These are phyloP conservation scores for Hansenula sp. DNA, from an alignment of 1,139 yeast species.

Conservation along the genomic window DNA sequence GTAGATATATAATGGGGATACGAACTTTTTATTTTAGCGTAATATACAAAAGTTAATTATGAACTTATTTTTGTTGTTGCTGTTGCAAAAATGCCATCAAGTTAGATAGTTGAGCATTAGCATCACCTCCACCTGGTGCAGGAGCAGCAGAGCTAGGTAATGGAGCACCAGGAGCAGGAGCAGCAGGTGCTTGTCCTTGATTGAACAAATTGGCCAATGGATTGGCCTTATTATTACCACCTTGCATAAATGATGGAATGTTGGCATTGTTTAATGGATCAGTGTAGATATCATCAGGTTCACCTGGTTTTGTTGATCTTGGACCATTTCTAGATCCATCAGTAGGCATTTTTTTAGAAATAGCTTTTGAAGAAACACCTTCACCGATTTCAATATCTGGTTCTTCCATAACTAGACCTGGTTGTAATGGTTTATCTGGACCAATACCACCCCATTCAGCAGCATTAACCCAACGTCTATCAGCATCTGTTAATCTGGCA, in stretches of 20 bases:
- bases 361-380: slow-evolving; percentile 90
- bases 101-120: slow-evolving; percentile 34
- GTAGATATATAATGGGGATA: too few relatives aligned
- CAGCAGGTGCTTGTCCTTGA: slow-evolving; percentile 13
- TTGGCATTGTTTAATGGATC: slow-evolving; percentile 31
- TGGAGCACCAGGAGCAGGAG: slow-evolving; percentile 16
- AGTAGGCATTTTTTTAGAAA: slow-evolving; percentile 83
- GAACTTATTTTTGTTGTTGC: slow-evolving; percentile 21
- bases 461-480: slow-evolving; percentile 77
- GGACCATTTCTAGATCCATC: slow-evolving; percentile 87
- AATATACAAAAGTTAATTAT: too few relatives aligned
- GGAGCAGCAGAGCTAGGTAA: slow-evolving; percentile 18
- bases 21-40: too few relatives aligned
- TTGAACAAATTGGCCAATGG: slow-evolving; percentile 50
- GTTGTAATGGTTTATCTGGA: slow-evolving; percentile 65
- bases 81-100: slow-evolving; percentile 36
- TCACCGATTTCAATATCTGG: slow-evolving; percentile 97
- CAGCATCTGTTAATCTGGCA: slow-evolving; percentile 88
- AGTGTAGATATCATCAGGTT: slow-evolving; percentile 37
- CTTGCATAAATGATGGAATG: slow-evolving; percentile 23
- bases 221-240: slow-evolving; percentile 30
- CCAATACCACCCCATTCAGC: slow-evolving; percentile 99
- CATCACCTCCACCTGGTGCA: slow-evolving; percentile 26
- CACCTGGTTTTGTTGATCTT: slow-evolving; percentile 67
- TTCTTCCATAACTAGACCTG: slow-evolving; percentile 88